Conservation (phyloP, 371 early-diverging fungal species). For the Rhizopus stolonifer region DNA sequence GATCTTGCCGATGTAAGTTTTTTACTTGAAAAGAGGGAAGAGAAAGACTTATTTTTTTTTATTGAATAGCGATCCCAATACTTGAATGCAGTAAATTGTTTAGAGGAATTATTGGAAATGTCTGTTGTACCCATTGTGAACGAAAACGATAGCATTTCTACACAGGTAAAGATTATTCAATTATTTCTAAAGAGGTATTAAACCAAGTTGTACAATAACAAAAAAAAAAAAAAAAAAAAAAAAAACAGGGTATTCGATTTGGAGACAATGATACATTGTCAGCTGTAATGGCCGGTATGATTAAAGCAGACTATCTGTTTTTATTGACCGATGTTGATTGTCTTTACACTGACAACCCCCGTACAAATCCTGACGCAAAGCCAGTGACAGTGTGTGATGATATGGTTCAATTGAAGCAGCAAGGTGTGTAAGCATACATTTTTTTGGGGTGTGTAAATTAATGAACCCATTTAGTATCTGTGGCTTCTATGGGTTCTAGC, state of each 20-base stretch:
- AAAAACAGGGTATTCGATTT: conserved; percentile 79
- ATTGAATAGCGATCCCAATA: conserved; percentile 84
- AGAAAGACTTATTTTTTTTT: background rate
- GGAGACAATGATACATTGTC: conserved; percentile 97
- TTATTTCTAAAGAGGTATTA: too few relatives aligned
- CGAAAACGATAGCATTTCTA: conserved; percentile 95
- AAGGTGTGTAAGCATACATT: conserved; percentile 20
- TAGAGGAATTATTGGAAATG: conserved; percentile 85
- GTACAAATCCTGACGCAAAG: conserved; percentile 83
- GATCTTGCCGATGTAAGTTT: conserved; percentile 83
- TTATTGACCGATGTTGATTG: conserved; percentile 97
- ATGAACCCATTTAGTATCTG: conserved; percentile 52
- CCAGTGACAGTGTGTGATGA: conserved; percentile 83
- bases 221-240: background rate
- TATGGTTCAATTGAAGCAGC: conserved; percentile 69
- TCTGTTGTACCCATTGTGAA: conserved; percentile 95
- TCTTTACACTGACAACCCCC: conserved; percentile 94
- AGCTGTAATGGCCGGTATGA: conserved; percentile 94
- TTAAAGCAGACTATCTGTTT: conserved; percentile 92
- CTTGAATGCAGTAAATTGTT: conserved; percentile 91
- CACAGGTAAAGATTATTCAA: conserved; percentile 50
- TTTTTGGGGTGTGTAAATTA: background rate
- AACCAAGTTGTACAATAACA: too few relatives aligned
- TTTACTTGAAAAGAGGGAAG: background rate
- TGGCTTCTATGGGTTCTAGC: conserved; percentile 80